phyloP scores from a whole-genome alignment of 257 asterid species.

The Scutellaria galericulata region DNA sequence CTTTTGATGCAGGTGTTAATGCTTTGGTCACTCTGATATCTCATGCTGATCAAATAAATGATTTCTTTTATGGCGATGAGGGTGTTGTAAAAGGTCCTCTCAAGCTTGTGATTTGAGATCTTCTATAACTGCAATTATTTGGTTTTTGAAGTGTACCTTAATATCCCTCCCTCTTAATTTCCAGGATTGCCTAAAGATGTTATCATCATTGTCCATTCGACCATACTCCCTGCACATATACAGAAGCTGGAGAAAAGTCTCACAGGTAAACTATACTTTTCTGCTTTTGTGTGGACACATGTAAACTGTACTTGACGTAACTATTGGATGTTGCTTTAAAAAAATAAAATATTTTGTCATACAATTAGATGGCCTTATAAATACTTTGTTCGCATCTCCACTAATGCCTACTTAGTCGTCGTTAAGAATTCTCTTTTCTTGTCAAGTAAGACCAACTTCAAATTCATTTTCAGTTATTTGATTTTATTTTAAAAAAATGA shows the following conservation, averaged over 20 bases:
- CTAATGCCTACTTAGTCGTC: not conserved
- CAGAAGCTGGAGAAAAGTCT: slow-evolving; percentile 73
- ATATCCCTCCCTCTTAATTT: slow-evolving; percentile 28
- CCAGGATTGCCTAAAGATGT: slow-evolving; percentile 74
- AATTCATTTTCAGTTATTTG: slow-evolving; percentile 5
- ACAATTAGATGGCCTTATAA: not conserved
- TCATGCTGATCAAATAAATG: slow-evolving; percentile 69
- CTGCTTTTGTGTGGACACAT: slow-evolving; percentile 33
- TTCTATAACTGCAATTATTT: slow-evolving; percentile 27
- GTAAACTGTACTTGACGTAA: slow-evolving; percentile 43
- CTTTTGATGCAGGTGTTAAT: slow-evolving; percentile 60
- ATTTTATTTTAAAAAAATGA: not conserved
- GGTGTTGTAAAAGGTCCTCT: slow-evolving; percentile 70
- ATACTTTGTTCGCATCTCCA: slow-evolving; percentile 14
- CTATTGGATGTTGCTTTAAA: slow-evolving; percentile 19
- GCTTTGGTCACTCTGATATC: slow-evolving; percentile 83
- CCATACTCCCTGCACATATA: slow-evolving; percentile 59
- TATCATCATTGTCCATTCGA: slow-evolving; percentile 72
- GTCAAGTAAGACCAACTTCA: slow-evolving; percentile 15
- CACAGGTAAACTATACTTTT: slow-evolving; percentile 49
- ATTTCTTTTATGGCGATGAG: slow-evolving; percentile 57
- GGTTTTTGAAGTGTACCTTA: slow-evolving; percentile 34
- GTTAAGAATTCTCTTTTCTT: not conserved
- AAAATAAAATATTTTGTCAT: not conserved
- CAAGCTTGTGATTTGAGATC: slow-evolving; percentile 34